Percentiles rank a stretch among this genome's conserved stretches.
Evolutionary conservation across 169 alveolate genomes (phyloP).

Genomic region (Plasmodium knowlesi): DNA sequence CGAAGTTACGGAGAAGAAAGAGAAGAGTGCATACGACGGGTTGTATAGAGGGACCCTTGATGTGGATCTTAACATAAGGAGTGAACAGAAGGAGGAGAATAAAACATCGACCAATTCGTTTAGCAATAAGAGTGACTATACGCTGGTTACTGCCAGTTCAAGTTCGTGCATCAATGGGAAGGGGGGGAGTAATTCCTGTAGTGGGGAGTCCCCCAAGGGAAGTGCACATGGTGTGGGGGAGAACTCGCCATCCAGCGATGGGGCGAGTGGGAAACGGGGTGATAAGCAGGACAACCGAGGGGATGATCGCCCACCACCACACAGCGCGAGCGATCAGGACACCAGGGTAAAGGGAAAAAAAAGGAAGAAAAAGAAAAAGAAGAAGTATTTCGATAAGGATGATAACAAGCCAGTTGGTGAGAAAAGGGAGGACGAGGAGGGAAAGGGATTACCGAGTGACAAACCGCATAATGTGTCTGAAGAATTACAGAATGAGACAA

Average conservation of each 20-base stretch:
- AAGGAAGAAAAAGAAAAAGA: slow-evolving; percentile 18
- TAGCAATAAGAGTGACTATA: slow-evolving; percentile 1
- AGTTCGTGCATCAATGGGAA: background rate
- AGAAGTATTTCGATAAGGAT: background rate
- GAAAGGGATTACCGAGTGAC: background rate
- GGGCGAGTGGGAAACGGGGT: background rate
- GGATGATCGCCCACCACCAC: background rate
- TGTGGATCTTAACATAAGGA: background rate
- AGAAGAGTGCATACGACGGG: background rate
- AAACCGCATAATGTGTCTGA: background rate
- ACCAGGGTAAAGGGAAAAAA: slow-evolving; percentile 1
- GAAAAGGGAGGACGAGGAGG: background rate
- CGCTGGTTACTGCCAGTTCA: slow-evolving; percentile 26
- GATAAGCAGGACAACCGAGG: background rate
- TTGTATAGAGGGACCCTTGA: background rate
- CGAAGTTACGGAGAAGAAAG: background rate
- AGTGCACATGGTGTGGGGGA: background rate
- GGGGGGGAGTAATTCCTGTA: background rate
- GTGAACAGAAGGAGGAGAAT: background rate
- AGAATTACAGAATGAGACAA: background rate
- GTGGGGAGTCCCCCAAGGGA: background rate
- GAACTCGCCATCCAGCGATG: background rate
- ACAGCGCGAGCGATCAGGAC: background rate
- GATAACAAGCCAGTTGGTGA: background rate
- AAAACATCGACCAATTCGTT: background rate